phyloP scores from a whole-genome alignment of 805 yeast species.

The Candida ipomoeae region DNA sequence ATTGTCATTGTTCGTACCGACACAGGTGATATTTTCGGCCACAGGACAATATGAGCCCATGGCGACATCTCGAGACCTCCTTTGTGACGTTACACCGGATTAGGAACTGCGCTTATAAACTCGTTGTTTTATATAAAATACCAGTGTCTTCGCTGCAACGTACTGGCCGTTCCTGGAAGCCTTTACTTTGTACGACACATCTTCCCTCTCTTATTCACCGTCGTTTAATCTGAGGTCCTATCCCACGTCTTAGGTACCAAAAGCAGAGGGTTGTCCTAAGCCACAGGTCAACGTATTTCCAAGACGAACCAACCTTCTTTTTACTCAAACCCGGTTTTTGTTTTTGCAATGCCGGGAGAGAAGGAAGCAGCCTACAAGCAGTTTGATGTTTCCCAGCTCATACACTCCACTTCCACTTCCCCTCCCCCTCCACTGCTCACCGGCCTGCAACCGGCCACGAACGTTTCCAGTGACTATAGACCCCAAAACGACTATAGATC shows the following conservation, averaged over 20 bases:
- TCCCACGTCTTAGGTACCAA: too few relatives aligned
- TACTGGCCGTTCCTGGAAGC: neutral
- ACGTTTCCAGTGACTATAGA: too few relatives aligned
- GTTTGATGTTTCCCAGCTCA: conserved; percentile 3
- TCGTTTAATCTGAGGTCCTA: too few relatives aligned
- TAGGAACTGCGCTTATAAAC: neutral
- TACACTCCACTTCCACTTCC: neutral
- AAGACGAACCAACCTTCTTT: neutral
- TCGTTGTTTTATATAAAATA: neutral
- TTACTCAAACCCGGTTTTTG: neutral
- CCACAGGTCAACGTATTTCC: too few relatives aligned
- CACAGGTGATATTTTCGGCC: conserved; percentile 2
- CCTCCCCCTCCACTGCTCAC: too few relatives aligned
- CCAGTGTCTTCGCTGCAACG: neutral
- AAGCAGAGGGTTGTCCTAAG: too few relatives aligned
- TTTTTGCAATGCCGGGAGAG: conserved; percentile 3
- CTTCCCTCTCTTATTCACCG: too few relatives aligned
- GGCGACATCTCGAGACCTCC: neutral
- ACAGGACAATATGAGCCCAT: conserved; percentile 1
- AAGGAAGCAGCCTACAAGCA: neutral
- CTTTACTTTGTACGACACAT: neutral
- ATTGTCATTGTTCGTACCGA: neutral
- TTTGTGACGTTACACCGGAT: neutral
- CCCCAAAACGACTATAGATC: too few relatives aligned
- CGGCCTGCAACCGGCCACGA: too few relatives aligned